These are phyloP conservation scores for Pseudocercospora ulei DNA, from an alignment of 2,329 filamentous ascomycete species.

Conservation along the genomic window DNA sequence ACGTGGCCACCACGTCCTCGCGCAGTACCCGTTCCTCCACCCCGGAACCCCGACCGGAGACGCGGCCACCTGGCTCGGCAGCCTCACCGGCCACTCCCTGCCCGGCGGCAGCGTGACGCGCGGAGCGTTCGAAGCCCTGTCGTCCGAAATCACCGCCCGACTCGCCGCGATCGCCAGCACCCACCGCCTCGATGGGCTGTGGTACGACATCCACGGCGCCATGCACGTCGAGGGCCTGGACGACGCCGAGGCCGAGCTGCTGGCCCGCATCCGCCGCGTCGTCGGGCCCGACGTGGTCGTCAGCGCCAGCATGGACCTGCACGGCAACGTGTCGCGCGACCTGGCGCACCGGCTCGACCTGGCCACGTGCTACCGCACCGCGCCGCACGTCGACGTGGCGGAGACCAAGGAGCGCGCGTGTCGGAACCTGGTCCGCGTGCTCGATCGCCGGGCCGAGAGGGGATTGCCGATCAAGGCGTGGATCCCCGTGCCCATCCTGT, in stretches of 20 bases:
- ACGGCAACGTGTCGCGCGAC: constrained; percentile 21
- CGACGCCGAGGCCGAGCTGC: constrained; percentile 20
- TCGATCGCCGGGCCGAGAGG: background rate
- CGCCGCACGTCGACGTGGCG: constrained; percentile 20
- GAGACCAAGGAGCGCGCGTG: constrained; percentile 21
- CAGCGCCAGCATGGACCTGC: constrained; percentile 22
- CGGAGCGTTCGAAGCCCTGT: constrained; percentile 19
- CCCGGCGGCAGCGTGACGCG: constrained; percentile 21
- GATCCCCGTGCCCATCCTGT: constrained; percentile 20
- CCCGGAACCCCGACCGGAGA: constrained; percentile 11
- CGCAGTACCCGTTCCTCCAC: constrained; percentile 14
- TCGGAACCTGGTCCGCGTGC: constrained; percentile 16
- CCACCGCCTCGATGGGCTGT: constrained; percentile 17
- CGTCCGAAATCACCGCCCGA: constrained; percentile 14
- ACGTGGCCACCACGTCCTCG: constrained; percentile 12
- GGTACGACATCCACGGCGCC: constrained; percentile 23
- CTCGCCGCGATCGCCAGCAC: constrained; percentile 6
- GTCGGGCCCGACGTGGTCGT: constrained; percentile 18
- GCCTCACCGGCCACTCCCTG: constrained; percentile 17
- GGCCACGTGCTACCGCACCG: constrained; percentile 20
- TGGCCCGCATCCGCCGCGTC: constrained; percentile 17
- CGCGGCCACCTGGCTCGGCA: constrained; percentile 17
- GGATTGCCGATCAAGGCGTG: constrained; percentile 20
- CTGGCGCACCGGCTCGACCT: constrained; percentile 18
- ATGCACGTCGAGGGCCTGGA: constrained; percentile 21